Percentiles rank a stretch among this genome's conserved stretches.
Conservation (phyloP, 2,329 filamentous ascomycete species). For the Colletotrichum costaricense region DNA sequence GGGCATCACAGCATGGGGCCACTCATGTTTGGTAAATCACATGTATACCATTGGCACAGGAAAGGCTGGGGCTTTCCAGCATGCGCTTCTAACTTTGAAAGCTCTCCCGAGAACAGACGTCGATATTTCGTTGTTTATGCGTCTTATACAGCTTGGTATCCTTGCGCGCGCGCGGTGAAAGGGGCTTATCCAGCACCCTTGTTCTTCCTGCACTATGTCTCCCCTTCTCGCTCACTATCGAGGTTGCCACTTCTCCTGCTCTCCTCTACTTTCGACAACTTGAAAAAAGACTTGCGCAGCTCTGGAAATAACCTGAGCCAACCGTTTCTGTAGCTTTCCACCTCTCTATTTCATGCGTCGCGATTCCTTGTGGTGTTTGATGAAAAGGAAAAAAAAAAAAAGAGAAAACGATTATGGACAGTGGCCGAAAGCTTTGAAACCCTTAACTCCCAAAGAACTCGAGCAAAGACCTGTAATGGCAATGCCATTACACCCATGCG, state of each 20-base stretch:
- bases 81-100: constrained; percentile 18
- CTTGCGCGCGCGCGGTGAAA: background rate
- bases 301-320: constrained; percentile 5
- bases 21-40: background rate
- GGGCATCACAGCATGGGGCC: background rate
- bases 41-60: constrained; percentile 32
- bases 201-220: background rate
- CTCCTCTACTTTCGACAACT: background rate
- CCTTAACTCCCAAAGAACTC: constrained; percentile 30
- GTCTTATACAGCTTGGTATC: constrained; percentile 12
- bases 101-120: constrained; percentile 1
- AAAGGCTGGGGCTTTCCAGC: constrained; percentile 3
- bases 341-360: constrained; percentile 33
- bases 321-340: constrained; percentile 34
- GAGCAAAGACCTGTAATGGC: constrained; percentile 26
- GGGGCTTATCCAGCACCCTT: background rate
- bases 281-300: constrained; percentile 7
- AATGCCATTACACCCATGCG: constrained; percentile 29
- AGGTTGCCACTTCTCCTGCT: background rate
- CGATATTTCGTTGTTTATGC: constrained; percentile 4
- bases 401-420: constrained; percentile 33
- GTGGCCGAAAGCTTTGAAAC: constrained; percentile 29
- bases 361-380: constrained; percentile 24
- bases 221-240: background rate
- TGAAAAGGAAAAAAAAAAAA: constrained; percentile 13